Evolutionary conservation across 345 rosid genomes (phyloP), one percentile per base, ranked within the genome.

Genomic region (Salix exigua): DNA sequence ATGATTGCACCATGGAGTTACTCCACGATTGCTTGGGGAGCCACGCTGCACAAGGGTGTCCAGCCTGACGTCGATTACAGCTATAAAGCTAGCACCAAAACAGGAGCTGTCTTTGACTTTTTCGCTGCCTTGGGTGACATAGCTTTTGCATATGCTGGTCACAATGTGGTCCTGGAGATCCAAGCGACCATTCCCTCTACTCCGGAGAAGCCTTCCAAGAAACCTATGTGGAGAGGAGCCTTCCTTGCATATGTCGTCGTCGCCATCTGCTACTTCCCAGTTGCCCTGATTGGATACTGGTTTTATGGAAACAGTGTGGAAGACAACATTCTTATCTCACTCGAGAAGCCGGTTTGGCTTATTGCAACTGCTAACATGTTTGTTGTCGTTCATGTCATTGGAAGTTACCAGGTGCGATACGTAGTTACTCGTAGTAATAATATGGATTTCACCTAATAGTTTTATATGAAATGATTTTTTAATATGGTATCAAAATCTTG

Each of bases 141-240:
- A 23, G 92, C 93, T 25, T 94, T 94, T 72, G 94, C 97, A 0
- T 94, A 88, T 67, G 98, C 98, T 0, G 95, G 95, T 7, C 97
- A 94, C 81, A 91, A 87, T 61, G 95, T 94, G 61, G 97, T 88
- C 23, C 55, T 92, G 74, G 98, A 94, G 87, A 92, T 94, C 75
- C 98, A 92, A 72, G 97, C 97, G 21, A 94, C 98, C 2, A 90
- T 94, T 8, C 95, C 97, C 73, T 94, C 98, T 0, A 86, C 93
- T 4, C 97, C 97, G 0, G 97, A 92, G 42, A 88, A 77, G 26
- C 97, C 98, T 42, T 91, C 97, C 2, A 91, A 92, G 83, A 79
- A 69, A 30, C 82, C 95, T 12, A 92, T 94, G 97, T 94, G 98
- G 97, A 90, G 44, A 82, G 97, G 98, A 53, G 97, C 89, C 2